Conservation (phyloP, 768 basidiomycete genomes). For the Russula foetens region DNA sequence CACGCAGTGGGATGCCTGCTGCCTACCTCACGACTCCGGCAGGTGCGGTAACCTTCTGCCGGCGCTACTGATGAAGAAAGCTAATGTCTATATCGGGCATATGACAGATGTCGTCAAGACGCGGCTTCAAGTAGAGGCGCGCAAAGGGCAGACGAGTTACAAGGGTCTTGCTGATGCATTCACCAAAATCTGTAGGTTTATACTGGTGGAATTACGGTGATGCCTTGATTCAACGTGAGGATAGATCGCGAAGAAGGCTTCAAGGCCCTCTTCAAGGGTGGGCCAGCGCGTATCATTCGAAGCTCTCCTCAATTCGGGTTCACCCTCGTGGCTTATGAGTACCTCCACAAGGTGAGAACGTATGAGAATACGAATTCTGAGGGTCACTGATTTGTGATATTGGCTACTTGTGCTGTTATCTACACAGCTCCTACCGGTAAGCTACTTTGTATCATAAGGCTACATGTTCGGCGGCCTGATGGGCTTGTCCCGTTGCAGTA, state of each 20-base stretch:
- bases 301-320: constrained; percentile 95
- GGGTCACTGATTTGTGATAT: not conserved
- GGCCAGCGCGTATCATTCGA: constrained; percentile 77
- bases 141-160: constrained; percentile 86
- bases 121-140: constrained; percentile 85
- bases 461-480: constrained; percentile 9
- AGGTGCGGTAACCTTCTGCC: constrained; percentile 36
- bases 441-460: not conserved
- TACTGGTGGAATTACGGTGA: not conserved
- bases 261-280: constrained; percentile 86
- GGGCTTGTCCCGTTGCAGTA: constrained; percentile 42
- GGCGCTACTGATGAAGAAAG: not conserved
- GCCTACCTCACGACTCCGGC: constrained; percentile 90
- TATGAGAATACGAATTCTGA: not conserved
- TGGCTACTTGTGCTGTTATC: not conserved
- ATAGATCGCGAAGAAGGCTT: constrained; percentile 85
- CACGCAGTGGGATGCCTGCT: constrained; percentile 89
- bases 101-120: constrained; percentile 92
- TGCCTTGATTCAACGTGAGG: not conserved
- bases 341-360: constrained; percentile 49
- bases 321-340: constrained; percentile 76
- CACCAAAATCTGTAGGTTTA: constrained; percentile 70
- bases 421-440: constrained; percentile 17
- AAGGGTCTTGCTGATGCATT: constrained; percentile 87
- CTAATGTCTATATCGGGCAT: constrained; percentile 10